A percentile compares a stretch with the other conserved stretches of the same genome.
These are phyloP conservation scores for Cyathus striatus DNA, from an alignment of 768 basidiomycete genomes.

Conservation along the genomic window DNA sequence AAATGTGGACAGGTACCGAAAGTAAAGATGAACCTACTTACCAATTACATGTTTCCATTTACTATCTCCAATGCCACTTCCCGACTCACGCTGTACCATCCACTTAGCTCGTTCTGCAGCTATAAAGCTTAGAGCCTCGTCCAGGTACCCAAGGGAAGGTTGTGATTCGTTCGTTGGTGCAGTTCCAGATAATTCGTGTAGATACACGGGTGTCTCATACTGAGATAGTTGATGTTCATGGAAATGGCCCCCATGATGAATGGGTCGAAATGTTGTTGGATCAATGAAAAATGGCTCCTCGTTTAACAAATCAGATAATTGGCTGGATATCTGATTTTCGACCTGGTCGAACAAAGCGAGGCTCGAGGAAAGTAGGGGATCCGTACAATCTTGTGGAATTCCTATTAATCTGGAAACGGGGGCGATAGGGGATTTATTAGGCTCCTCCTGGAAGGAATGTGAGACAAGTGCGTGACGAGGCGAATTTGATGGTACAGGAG, in stretches of 20 bases:
- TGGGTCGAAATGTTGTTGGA: too few species aligned
- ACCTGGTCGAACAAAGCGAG: too few species aligned
- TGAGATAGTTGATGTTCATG: not conserved
- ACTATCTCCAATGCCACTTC: slow-evolving; percentile 1
- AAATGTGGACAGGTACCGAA: not conserved
- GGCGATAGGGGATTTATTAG: too few species aligned
- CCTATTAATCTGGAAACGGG: too few species aligned
- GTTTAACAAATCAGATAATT: too few species aligned
- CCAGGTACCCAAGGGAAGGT: slow-evolving; percentile 70
- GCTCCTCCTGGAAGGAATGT: too few species aligned
- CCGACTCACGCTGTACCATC: slow-evolving; percentile 39
- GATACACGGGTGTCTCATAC: slow-evolving; percentile 1
- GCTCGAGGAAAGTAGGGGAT: too few species aligned
- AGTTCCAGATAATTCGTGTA: not conserved
- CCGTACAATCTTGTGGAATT: too few species aligned
- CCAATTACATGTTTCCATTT: slow-evolving; percentile 14
- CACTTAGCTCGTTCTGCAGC: slow-evolving; percentile 63
- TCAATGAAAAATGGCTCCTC: too few species aligned
- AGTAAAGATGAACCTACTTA: slow-evolving; percentile 6
- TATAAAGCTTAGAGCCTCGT: slow-evolving; percentile 70
- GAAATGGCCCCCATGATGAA: too few species aligned
- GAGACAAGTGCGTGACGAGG: too few species aligned
- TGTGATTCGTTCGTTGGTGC: slow-evolving; percentile 16
- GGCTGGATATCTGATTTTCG: too few species aligned
- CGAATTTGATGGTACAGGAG: not conserved